Percentiles rank a stretch among this genome's conserved stretches.
These are phyloP conservation scores for Penicillium verhagenii DNA, from an alignment of 495 filamentous ascomycete genomes.

Conservation along the genomic window DNA sequence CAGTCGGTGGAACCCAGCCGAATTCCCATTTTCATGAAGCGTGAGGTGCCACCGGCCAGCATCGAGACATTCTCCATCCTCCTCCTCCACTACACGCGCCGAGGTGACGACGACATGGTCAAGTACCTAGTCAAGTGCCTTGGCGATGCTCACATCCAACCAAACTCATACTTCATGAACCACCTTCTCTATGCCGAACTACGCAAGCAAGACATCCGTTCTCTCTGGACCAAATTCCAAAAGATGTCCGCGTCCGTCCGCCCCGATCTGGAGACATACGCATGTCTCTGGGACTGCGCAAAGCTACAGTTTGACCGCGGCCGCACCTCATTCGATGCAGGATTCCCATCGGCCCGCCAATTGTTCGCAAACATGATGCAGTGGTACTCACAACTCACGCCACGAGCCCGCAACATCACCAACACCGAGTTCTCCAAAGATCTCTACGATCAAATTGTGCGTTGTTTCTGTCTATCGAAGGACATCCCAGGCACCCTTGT, in stretches of 20 bases:
- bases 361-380: constrained; percentile 64
- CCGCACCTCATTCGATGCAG: constrained; percentile 31
- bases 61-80: constrained; percentile 77
- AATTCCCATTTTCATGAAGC: constrained; percentile 37
- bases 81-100: constrained; percentile 65
- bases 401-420: constrained; percentile 20
- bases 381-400: constrained; percentile 43
- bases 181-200: constrained; percentile 64
- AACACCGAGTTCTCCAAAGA: constrained; percentile 47
- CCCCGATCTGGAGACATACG: constrained; percentile 69
- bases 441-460: constrained; percentile 56
- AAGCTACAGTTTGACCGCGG: constrained; percentile 52
- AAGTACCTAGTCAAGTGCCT: constrained; percentile 58
- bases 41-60: constrained; percentile 56
- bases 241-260: constrained; percentile 44
- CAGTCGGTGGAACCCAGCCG: constrained; percentile 16
- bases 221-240: constrained; percentile 57
- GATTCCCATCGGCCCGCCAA: constrained; percentile 47
- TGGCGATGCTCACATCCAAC: constrained; percentile 55
- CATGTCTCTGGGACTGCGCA: constrained; percentile 62
- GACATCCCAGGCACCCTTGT: constrained; percentile 62
- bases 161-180: constrained; percentile 73
- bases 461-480: constrained; percentile 51
- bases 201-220: constrained; percentile 48
- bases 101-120: constrained; percentile 55